Evolutionary conservation across 2,329 filamentous ascomycete genomes (phyloP).

Genomic region (Trichophyton simii): DNA sequence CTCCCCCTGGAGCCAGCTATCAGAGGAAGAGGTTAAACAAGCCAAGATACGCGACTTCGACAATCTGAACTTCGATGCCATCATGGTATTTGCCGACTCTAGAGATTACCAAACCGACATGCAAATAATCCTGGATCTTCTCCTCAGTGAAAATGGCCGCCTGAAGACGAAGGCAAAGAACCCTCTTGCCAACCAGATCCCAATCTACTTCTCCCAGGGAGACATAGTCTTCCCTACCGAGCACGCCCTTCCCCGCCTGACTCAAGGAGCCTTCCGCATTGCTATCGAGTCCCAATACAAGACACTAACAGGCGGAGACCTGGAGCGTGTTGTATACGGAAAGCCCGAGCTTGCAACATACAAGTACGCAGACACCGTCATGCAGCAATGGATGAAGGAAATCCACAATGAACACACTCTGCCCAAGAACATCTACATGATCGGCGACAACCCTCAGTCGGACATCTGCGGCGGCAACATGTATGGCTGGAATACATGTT

Average conservation of each 20-base stretch:
- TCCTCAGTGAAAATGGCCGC: conserved; percentile 55
- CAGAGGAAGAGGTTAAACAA: conserved; percentile 52
- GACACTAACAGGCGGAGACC: conserved; percentile 54
- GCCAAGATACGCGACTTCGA: conserved; percentile 60
- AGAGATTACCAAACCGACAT: conserved; percentile 64
- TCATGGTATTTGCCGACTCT: conserved; percentile 62
- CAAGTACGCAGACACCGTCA: conserved; percentile 64
- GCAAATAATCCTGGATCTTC: conserved; percentile 63
- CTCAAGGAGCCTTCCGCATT: conserved; percentile 63
- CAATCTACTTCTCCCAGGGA: conserved; percentile 61
- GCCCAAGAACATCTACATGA: conserved; percentile 61
- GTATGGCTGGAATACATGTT: conserved; percentile 71
- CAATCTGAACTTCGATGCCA: conserved; percentile 59
- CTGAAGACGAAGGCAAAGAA: conserved; percentile 54
- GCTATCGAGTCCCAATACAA: conserved; percentile 54
- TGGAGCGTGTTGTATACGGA: conserved; percentile 64
- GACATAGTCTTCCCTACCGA: conserved; percentile 53
- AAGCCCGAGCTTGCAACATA: conserved; percentile 66
- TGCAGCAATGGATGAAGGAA: conserved; percentile 61
- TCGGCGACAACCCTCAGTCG: conserved; percentile 61
- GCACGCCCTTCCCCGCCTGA: conserved; percentile 53
- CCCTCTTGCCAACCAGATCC: conserved; percentile 53
- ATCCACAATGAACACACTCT: conserved; percentile 60
- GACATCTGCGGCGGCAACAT: conserved; percentile 67
- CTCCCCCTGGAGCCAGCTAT: conserved; percentile 57